A percentile compares a stretch with the other conserved stretches of the same genome.
Evolutionary conservation across 768 basidiomycete genomes (phyloP).

Genomic region (Boletus tomentosulus): DNA sequence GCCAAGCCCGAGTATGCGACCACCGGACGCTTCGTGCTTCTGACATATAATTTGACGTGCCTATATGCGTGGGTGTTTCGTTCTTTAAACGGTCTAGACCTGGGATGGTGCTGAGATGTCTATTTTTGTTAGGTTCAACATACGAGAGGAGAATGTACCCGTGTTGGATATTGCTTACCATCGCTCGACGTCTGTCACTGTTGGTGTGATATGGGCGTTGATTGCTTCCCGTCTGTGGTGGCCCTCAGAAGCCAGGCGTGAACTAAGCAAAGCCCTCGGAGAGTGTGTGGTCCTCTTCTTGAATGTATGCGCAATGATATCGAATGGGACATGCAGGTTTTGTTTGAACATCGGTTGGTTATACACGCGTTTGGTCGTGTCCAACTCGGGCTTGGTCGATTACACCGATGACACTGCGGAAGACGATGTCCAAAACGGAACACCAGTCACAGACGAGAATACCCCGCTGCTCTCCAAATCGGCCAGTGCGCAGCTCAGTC

Average conservation of each 20-base stretch:
- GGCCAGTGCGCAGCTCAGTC: constrained; percentile 43
- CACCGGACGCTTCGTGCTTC: constrained; percentile 72
- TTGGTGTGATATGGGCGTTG: constrained; percentile 86
- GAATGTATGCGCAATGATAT: not conserved
- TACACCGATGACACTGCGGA: constrained; percentile 26
- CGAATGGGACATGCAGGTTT: constrained; percentile 49
- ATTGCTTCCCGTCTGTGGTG: constrained; percentile 90
- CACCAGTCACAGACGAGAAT: constrained; percentile 23
- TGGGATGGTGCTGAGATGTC: not conserved
- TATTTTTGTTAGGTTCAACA: constrained; percentile 60
- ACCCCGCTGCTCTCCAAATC: constrained; percentile 33
- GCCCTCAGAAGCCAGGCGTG: constrained; percentile 90
- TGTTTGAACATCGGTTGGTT: constrained; percentile 93
- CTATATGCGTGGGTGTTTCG: constrained; percentile 48
- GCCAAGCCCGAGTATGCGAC: constrained; percentile 72
- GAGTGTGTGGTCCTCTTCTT: constrained; percentile 52
- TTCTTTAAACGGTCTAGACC: not conserved
- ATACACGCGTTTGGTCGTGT: constrained; percentile 86
- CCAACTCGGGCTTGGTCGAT: constrained; percentile 72
- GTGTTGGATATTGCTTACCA: constrained; percentile 69
- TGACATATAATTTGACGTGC: constrained; percentile 90
- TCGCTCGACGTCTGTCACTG: constrained; percentile 75
- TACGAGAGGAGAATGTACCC: constrained; percentile 57
- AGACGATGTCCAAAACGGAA: constrained; percentile 1
- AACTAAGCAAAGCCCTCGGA: constrained; percentile 78